These are phyloP conservation scores for Cutaneotrichosporon dermatis DNA, from an alignment of 1,284 basidiomycete species.

Conservation along the genomic window DNA sequence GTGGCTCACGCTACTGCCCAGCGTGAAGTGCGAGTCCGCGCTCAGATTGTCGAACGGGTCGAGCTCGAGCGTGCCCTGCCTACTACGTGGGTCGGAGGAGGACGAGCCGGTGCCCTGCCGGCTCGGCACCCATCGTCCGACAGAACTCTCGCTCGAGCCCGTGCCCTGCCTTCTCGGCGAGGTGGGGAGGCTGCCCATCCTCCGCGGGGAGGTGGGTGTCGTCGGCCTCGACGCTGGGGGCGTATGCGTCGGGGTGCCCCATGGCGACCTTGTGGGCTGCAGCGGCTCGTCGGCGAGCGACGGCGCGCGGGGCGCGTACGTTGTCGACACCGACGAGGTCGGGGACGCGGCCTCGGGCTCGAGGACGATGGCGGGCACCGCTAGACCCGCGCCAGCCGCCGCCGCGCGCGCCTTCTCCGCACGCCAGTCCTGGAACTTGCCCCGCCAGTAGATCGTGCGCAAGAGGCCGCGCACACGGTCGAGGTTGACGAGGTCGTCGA, in stretches of 20 bases:
- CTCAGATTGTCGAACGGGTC: not conserved
- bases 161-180: not conserved
- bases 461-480: slow-evolving; percentile 77
- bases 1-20: not conserved
- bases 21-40: not conserved
- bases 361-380: slow-evolving; percentile 47
- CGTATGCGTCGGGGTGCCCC: slow-evolving; percentile 6
- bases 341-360: slow-evolving; percentile 25
- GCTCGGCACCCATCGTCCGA: not conserved
- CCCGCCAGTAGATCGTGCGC: slow-evolving; percentile 66
- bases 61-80: not conserved
- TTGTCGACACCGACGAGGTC: not conserved
- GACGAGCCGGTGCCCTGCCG: slow-evolving; percentile 2
- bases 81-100: not conserved
- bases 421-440: slow-evolving; percentile 56
- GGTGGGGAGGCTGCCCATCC: slow-evolving; percentile 1
- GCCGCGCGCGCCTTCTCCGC: slow-evolving; percentile 29
- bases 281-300: slow-evolving; percentile 12
- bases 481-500: slow-evolving; percentile 74
- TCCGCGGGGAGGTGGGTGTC: not conserved
- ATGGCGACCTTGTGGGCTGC: slow-evolving; percentile 19
- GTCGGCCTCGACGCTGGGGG: not conserved
- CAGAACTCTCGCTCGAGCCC: not conserved
- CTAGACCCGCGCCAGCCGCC: slow-evolving; percentile 32
- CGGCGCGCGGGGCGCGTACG: slow-evolving; percentile 26